Conservation (phyloP, 139 green algal genomes). For the Closterium sp. region DNA sequence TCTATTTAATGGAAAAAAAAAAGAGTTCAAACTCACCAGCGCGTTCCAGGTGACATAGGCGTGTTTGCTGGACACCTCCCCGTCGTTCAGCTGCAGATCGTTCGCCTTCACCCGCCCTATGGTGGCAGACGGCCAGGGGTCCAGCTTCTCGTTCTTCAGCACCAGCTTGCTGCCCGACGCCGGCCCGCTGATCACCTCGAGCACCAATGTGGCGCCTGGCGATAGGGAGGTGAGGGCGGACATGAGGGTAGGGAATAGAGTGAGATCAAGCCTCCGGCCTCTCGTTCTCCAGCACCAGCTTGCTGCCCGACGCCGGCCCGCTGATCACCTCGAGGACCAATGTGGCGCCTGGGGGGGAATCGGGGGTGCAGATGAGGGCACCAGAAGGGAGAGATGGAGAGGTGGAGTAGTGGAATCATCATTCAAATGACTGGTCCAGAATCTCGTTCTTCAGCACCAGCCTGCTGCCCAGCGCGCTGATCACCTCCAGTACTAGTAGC, state of each 20-base stretch:
- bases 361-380: no score
- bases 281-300: background rate
- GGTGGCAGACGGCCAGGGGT: constrained; percentile 20
- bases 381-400: no score
- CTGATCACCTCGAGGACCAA: constrained; percentile 14
- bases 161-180: background rate
- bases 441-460: background rate
- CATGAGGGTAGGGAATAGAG: background rate
- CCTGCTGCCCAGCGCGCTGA: constrained; percentile 6
- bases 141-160: constrained; percentile 1
- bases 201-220: constrained; percentile 2
- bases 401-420: no score
- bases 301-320: background rate
- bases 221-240: background rate
- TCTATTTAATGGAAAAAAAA: background rate
- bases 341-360: constrained; percentile 1
- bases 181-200: constrained; percentile 30
- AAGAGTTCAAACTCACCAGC: background rate
- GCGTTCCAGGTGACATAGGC: background rate
- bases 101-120: constrained; percentile 30
- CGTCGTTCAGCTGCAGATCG: constrained; percentile 31
- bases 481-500: constrained; percentile 20
- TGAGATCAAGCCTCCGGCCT: constrained; percentile 10
- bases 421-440: no score
- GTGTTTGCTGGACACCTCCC: constrained; percentile 32